Evolutionary conservation across 2,329 filamentous ascomycete species (phyloP).

Genomic region (Rutstroemia sp.): DNA sequence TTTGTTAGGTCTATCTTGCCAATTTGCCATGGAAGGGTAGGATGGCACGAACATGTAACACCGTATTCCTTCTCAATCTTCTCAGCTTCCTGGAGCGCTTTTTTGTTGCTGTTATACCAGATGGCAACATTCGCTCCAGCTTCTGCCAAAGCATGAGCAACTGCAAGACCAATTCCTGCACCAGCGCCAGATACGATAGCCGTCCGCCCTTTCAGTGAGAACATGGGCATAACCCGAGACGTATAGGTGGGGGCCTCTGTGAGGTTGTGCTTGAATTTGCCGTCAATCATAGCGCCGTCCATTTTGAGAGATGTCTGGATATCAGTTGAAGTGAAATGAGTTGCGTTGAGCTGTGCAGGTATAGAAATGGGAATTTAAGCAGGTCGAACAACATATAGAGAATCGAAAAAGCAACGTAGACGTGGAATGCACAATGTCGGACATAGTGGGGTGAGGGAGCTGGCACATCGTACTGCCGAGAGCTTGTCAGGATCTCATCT

Average conservation of each 20-base stretch:
- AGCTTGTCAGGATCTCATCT: too few relatives aligned
- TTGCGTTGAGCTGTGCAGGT: background rate
- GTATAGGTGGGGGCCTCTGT: constrained; percentile 36
- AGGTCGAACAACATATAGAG: too few relatives aligned
- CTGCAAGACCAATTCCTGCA: constrained; percentile 39
- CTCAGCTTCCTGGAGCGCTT: constrained; percentile 52
- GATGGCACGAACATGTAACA: constrained; percentile 51
- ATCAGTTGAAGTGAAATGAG: background rate
- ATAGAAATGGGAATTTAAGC: too few relatives aligned
- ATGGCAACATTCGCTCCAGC: constrained; percentile 41
- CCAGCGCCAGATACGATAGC: constrained; percentile 42
- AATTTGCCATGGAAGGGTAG: background rate
- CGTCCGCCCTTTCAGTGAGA: constrained; percentile 48
- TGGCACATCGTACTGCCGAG: too few relatives aligned
- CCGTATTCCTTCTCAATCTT: constrained; percentile 59
- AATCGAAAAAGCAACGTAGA: too few relatives aligned
- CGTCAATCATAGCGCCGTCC: constrained; percentile 23
- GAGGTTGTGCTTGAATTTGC: constrained; percentile 50
- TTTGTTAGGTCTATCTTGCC: background rate
- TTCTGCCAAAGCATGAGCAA: constrained; percentile 36
- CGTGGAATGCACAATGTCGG: too few relatives aligned
- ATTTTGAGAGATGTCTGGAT: constrained; percentile 2
- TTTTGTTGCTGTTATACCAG: constrained; percentile 58
- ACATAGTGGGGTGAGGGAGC: too few relatives aligned
- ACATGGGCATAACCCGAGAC: constrained; percentile 54